Evolutionary conservation across 2,329 filamentous ascomycete genomes (phyloP), one percentile per base, ranked within the genome.

Genomic region (Aspergillus brasiliensis): DNA sequence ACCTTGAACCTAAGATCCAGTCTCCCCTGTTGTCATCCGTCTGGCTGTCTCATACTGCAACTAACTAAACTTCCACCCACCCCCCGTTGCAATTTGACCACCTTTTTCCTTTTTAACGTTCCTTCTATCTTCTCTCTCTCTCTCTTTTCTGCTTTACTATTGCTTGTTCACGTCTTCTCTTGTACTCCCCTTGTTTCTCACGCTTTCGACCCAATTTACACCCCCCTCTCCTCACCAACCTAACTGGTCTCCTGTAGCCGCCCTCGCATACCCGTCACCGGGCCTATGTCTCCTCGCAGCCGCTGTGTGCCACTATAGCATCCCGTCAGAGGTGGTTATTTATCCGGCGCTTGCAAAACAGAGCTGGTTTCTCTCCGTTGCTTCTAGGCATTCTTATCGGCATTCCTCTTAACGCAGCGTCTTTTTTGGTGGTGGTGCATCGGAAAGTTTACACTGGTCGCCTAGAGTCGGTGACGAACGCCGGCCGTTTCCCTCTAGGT

Each of bases 211-310:
- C 53, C 56, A 40, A 34, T 34, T 13, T n/a, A 38, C 42, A 51
- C 28, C 46, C 59, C 47, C 34, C 51, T 27, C 48, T 28, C 51
- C 53, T 31, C 49, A 27, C 34, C 51, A 28, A 28, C 27, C 23
- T 54, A 31, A 37, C 23, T 19, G 52, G 21, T 57, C 23, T 51
- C 34, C 52, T 55, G 52, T 61, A 62, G 62, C 59, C 64, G 65
- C 65, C 59, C 57, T 63, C 59, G 48, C 65, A 64, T 63, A 60
- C 46, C 52, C 31, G 31, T 60, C 56, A 49, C 42, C 40, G 38
- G 56, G 59, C 58, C 53, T 60, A 61, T 62, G 58, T 55, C 58
- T 51, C 53, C 56, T 57, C 59, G 55, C 52, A 58, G 46, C 56
- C 58, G 53, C 57, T 59, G 53, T 37, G 51, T 57, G 48, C 57